Conservation (phyloP, 768 basidiomycete species). For the Nidularia pulvinata region DNA sequence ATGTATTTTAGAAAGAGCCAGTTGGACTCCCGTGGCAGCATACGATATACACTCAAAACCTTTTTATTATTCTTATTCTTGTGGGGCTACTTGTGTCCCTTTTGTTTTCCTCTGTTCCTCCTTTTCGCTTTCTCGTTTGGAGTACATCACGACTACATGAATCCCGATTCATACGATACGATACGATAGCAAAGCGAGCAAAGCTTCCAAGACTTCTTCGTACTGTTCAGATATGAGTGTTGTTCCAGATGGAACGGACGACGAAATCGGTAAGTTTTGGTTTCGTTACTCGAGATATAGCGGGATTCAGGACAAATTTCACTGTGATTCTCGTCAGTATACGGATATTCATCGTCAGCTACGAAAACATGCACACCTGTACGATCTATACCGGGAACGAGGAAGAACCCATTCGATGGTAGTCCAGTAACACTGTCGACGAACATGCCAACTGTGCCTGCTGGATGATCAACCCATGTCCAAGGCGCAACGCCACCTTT, state of each 20-base stretch:
- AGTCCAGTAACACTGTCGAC: conserved; percentile 36
- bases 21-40: no score
- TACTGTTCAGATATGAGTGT: conserved; percentile 31
- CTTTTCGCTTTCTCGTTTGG: no score
- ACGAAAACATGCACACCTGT: conserved; percentile 32
- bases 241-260: conserved; percentile 53
- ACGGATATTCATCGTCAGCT: background rate
- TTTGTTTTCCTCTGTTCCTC: no score
- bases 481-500: conserved; percentile 52
- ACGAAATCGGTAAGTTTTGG: conserved; percentile 45
- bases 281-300: conserved; percentile 31
- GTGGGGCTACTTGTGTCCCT: no score
- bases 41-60: no score
- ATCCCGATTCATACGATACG: no score
- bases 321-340: conserved; percentile 21
- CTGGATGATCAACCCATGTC: conserved; percentile 62
- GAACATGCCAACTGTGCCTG: conserved; percentile 53
- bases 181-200: background rate
- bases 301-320: conserved; percentile 33
- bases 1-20: no score
- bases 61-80: no score
- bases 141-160: no score
- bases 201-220: background rate
- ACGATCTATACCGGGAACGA: conserved; percentile 52
- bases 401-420: conserved; percentile 53